phyloP scores from a whole-genome alignment of 495 filamentous ascomycete genomes.

The Elaphomyces granulatus region DNA sequence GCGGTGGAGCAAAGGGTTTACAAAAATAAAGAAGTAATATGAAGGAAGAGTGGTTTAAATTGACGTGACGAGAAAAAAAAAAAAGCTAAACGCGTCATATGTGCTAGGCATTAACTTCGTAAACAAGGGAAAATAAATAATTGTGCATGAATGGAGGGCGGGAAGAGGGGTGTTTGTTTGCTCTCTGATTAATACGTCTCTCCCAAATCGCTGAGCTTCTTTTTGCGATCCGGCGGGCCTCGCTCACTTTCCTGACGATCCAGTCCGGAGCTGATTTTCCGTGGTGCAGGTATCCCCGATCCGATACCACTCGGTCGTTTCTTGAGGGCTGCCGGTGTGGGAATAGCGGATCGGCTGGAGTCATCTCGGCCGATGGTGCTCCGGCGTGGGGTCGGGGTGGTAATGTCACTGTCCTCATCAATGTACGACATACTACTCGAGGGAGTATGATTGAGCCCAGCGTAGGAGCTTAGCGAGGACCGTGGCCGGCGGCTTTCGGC shows the following conservation, averaged over 20 bases:
- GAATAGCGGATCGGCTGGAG: constrained; percentile 24
- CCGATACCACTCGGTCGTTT: constrained; percentile 38
- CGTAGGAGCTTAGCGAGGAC: constrained; percentile 27
- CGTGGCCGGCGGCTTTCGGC: constrained; percentile 34
- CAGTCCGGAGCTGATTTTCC: constrained; percentile 32
- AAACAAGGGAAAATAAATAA: too few species aligned
- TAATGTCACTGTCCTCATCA: constrained; percentile 27
- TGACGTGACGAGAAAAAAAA: too few species aligned
- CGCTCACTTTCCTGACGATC: constrained; percentile 35
- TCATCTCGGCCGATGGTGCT: constrained; percentile 10
- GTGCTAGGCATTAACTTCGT: too few species aligned
- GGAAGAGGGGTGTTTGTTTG: too few species aligned
- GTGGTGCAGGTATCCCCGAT: constrained; percentile 35
- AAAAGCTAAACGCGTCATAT: too few species aligned
- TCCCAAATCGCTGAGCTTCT: constrained; percentile 46
- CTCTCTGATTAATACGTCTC: constrained; percentile 55
- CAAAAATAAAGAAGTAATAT: too few species aligned
- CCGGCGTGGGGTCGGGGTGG: constrained; percentile 24
- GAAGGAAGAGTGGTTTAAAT: too few species aligned
- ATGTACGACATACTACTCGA: constrained; percentile 29
- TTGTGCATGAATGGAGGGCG: too few species aligned
- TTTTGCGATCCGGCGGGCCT: constrained; percentile 36
- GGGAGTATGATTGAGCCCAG: constrained; percentile 21
- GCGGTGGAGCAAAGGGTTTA: too few species aligned
- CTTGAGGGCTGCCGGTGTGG: constrained; percentile 24